A percentile compares a stretch with the other conserved stretches of the same genome.
phyloP scores from a whole-genome alignment of 2,329 filamentous ascomycete genomes.

The Clarireedia homoeocarpa region DNA sequence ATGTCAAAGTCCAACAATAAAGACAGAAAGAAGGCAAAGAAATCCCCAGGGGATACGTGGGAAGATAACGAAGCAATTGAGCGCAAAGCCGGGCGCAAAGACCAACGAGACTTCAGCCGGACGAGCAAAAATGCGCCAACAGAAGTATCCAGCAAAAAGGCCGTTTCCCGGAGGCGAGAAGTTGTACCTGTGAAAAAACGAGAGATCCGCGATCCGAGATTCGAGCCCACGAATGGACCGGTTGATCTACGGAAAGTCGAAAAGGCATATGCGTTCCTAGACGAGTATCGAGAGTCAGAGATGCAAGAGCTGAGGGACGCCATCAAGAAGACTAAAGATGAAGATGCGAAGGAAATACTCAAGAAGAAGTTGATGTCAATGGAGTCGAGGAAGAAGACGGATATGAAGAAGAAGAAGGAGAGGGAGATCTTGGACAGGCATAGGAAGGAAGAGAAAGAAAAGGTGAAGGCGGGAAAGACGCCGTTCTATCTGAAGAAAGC shows the following conservation, averaged over 20 bases:
- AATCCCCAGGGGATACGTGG: conserved; percentile 29
- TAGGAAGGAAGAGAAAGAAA: conserved; percentile 72
- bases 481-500: conserved; percentile 91
- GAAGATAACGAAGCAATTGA: conserved; percentile 36
- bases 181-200: conserved; percentile 57
- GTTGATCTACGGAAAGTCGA: conserved; percentile 51
- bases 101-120: conserved; percentile 38
- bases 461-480: conserved; percentile 79
- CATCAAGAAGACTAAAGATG: conserved; percentile 61
- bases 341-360: conserved; percentile 57
- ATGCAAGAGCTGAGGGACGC: conserved; percentile 64
- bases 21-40: conserved; percentile 30
- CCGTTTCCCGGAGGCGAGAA: conserved; percentile 73
- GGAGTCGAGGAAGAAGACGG: conserved; percentile 68
- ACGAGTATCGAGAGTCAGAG: conserved; percentile 79
- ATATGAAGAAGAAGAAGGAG: conserved; percentile 61
- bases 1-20: conserved; percentile 35
- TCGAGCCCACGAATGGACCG: conserved; percentile 57
- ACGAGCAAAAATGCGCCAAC: conserved; percentile 84
- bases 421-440: conserved; percentile 66
- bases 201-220: conserved; percentile 72
- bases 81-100: conserved; percentile 33
- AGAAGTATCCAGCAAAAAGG: conserved; percentile 72
- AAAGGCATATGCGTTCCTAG: conserved; percentile 79
- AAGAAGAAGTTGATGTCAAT: conserved; percentile 69